Conservation (phyloP, 108 stramenopile genomes). For the Cyclotella cryptica region DNA sequence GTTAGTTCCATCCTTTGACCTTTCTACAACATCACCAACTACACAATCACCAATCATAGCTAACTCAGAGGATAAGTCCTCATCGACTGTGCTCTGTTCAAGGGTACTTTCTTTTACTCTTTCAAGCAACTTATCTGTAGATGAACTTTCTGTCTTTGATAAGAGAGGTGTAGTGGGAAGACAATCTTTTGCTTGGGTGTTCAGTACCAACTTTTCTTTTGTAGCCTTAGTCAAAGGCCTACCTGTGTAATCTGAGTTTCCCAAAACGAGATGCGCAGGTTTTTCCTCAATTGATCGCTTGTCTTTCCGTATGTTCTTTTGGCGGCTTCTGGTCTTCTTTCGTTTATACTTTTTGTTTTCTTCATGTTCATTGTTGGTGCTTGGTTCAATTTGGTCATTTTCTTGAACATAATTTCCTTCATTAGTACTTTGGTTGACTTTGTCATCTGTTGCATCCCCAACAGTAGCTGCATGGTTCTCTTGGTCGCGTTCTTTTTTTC, state of each 20-base stretch:
- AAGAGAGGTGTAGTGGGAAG: background rate
- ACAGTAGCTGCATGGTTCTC: slow-evolving; percentile 18
- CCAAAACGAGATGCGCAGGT: slow-evolving; percentile 67
- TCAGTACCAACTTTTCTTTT: slow-evolving; percentile 45
- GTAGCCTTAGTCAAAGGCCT: slow-evolving; percentile 74
- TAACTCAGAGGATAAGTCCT: background rate
- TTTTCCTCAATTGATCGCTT: slow-evolving; percentile 62
- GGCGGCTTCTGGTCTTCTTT: slow-evolving; percentile 71
- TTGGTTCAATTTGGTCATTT: slow-evolving; percentile 25
- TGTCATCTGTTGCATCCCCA: background rate
- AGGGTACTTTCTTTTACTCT: background rate
- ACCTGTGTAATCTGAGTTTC: slow-evolving; percentile 58
- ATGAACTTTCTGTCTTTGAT: slow-evolving; percentile 13
- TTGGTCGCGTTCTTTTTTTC: slow-evolving; percentile 66
- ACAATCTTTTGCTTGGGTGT: background rate
- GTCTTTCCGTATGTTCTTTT: slow-evolving; percentile 89
- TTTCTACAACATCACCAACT: slow-evolving; percentile 11
- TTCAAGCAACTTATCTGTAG: background rate
- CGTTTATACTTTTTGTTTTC: slow-evolving; percentile 31
- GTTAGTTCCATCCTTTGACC: background rate
- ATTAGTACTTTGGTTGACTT: background rate
- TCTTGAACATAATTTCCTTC: slow-evolving; percentile 1
- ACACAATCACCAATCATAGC: slow-evolving; percentile 41
- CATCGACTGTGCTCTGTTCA: background rate
- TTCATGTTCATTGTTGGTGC: slow-evolving; percentile 6